These are phyloP conservation scores for Abrus precatorius DNA, from an alignment of 306 rosid genomes.

Conservation along the genomic window DNA sequence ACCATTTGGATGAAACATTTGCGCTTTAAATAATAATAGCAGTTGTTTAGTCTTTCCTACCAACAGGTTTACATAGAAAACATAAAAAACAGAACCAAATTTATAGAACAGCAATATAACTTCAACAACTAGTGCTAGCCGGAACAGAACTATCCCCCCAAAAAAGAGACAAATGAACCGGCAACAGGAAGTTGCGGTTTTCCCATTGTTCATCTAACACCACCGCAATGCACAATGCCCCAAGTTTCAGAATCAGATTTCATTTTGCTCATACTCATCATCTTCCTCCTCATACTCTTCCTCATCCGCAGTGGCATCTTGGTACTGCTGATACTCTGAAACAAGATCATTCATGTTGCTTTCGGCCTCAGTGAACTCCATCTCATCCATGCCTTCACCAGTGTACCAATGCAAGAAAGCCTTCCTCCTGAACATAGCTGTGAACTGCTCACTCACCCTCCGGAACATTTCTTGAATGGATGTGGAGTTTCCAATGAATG, in stretches of 20 bases:
- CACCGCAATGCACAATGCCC: not conserved
- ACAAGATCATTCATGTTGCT: conserved; percentile 86
- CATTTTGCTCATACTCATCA: conserved; percentile 32
- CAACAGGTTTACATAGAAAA: not conserved
- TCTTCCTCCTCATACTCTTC: conserved; percentile 73
- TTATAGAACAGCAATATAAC: conserved; percentile 42
- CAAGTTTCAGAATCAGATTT: conserved; percentile 19
- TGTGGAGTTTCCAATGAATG: conserved; percentile 69
- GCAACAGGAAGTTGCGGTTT: conserved; percentile 74
- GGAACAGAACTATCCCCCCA: conserved; percentile 40
- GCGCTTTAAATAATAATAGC: not conserved
- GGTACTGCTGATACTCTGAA: conserved; percentile 83
- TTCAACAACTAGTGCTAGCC: conserved; percentile 25
- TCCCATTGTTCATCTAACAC: not conserved
- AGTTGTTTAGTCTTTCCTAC: not conserved
- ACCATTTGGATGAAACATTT: too few relatives aligned
- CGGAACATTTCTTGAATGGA: conserved; percentile 58
- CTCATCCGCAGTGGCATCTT: conserved; percentile 84
- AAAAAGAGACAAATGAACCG: conserved; percentile 46
- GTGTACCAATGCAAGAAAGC: conserved; percentile 64
- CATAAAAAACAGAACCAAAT: conserved; percentile 32
- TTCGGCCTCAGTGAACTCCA: conserved; percentile 55
- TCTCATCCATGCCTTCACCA: conserved; percentile 57
- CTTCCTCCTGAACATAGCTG: conserved; percentile 59
- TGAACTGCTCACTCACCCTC: conserved; percentile 55